Evolutionary conservation across 192 early-diverging fungal species (phyloP).

Genomic region (Coemansia biformis): DNA sequence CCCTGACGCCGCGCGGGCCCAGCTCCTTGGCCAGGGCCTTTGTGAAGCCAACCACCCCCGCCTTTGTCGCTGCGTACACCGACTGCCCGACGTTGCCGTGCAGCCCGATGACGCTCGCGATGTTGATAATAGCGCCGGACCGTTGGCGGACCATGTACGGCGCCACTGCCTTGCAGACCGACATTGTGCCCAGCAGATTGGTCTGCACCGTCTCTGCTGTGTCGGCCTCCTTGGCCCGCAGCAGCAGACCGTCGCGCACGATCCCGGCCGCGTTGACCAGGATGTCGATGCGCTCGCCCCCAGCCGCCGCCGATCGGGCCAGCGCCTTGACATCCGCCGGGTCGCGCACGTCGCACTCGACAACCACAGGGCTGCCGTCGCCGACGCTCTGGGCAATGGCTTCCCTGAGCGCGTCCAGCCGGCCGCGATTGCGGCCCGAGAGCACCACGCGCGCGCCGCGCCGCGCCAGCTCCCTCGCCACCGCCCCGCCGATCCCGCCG

Average conservation of each 20-base stretch:
- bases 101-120: conserved; percentile 72
- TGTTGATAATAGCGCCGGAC: conserved; percentile 73
- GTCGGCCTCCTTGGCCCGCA: conserved; percentile 45
- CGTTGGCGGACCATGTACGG: conserved; percentile 6
- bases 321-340: neutral
- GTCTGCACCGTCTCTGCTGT: conserved; percentile 56
- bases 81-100: conserved; percentile 43
- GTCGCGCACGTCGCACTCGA: conserved; percentile 16
- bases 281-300: conserved; percentile 4
- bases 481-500: conserved; percentile 71
- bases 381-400: conserved; percentile 1
- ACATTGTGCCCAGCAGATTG: conserved; percentile 70
- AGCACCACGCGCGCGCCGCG: conserved; percentile 56
- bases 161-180: conserved; percentile 45
- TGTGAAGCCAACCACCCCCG: conserved; percentile 80
- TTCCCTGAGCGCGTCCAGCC: conserved; percentile 20
- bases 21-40: conserved; percentile 78
- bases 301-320: neutral
- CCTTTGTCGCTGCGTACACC: conserved; percentile 80
- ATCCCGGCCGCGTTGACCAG: conserved; percentile 51
- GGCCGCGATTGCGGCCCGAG: conserved; percentile 51
- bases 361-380: neutral
- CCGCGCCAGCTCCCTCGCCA: conserved; percentile 56
- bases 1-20: conserved; percentile 63
- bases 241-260: conserved; percentile 51